Evolutionary conservation across 2,329 filamentous ascomycete genomes (phyloP), one percentile per base, ranked within the genome.

Genomic region (Stagonosporopsis rhizophila): DNA sequence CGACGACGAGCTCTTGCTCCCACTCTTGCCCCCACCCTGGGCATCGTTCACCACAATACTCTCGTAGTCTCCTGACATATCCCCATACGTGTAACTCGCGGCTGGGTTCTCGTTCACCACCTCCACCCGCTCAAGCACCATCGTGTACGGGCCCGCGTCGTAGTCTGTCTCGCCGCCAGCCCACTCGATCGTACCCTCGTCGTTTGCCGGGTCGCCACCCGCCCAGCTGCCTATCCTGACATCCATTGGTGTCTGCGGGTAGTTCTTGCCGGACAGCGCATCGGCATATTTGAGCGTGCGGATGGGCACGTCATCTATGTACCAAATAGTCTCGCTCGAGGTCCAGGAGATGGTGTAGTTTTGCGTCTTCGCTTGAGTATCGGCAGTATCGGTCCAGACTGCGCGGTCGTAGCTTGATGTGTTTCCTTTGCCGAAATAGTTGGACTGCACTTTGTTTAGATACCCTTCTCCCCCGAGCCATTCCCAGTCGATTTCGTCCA

Each of bases 401-500:
- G 83, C 87, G 61, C 89, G 87, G 77, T 91, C 85, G 76, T 87
- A 91, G 57, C 82, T 82, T n/a, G 82, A 82, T 48, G 83, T 86
- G 75, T 62, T 57, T 7, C 64, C 51, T n/a, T 89, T 79, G 44
- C 88, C 89, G 19, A 55, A 56, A 8, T 87, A 93, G 79, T 93
- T 93, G 61, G 84, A 87, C 64, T 89, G 82, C 4, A 84, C 88
- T 32, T 81, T 76, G 6, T 80, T 84, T 39, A 77, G 75, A 12
- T 49, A 54, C 14, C 25, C 17, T 69, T 90, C 87, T 52, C 82
- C 82, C 40, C 90, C 90, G 48, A 91, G 81, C 68, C 90, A 89
- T 71, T 93, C 90, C 78, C 90, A 93, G 71, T 96, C 92, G 34
- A 96, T 86, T 77, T 96, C 91, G 72, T 96, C 92, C 6, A 93